Conservation (phyloP, 2,329 filamentous ascomycete species). For the Saccharata proteae region DNA sequence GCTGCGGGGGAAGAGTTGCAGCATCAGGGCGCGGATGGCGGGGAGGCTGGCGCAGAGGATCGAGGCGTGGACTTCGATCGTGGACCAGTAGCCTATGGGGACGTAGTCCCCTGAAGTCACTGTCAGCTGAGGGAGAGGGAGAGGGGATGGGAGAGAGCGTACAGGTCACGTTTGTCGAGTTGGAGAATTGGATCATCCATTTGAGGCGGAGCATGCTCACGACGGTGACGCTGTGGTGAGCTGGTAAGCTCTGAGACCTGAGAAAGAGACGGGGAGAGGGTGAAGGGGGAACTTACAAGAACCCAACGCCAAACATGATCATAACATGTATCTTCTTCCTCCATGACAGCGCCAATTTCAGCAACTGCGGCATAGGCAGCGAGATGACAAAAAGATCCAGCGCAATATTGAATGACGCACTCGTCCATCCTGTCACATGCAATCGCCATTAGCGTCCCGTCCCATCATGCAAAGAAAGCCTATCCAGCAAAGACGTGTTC, state of each 20-base stretch:
- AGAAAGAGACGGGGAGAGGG: background rate
- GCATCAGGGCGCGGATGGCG: constrained; percentile 11
- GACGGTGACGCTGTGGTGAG: constrained; percentile 29
- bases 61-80: constrained; percentile 23
- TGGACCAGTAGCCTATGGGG: constrained; percentile 23
- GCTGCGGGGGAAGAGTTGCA: constrained; percentile 2
- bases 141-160: background rate
- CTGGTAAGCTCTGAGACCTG: too few relatives aligned
- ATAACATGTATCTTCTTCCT: constrained; percentile 22
- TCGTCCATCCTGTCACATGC: constrained; percentile 18
- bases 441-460: too few relatives aligned
- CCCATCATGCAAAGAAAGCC: too few relatives aligned
- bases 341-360: constrained; percentile 16
- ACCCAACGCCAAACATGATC: constrained; percentile 25
- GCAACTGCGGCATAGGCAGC: constrained; percentile 20
- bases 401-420: constrained; percentile 20
- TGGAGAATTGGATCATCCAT: constrained; percentile 31
- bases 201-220: constrained; percentile 32
- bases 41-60: constrained; percentile 28
- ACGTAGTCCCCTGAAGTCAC: constrained; percentile 21
- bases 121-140: constrained; percentile 1
- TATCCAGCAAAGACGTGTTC: too few relatives aligned
- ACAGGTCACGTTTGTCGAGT: constrained; percentile 28
- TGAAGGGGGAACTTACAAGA: constrained; percentile 25
- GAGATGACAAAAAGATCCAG: constrained; percentile 19